phyloP scores from a whole-genome alignment of 2,329 filamentous ascomycete species.

The Sclerotinia borealis region DNA sequence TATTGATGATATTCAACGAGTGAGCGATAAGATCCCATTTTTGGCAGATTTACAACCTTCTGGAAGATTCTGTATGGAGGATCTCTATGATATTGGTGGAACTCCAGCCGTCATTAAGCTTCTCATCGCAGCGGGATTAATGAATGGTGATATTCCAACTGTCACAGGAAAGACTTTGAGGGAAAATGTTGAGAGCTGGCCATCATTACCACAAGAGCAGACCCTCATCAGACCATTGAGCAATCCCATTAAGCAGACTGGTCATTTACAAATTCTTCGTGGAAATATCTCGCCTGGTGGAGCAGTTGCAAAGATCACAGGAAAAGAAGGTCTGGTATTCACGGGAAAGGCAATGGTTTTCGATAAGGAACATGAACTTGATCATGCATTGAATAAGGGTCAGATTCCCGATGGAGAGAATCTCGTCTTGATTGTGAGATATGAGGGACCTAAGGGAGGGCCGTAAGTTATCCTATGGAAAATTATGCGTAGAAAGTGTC shows the following conservation, averaged over 20 bases:
- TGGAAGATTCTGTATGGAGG: conserved; percentile 81
- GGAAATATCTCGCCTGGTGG: conserved; percentile 86
- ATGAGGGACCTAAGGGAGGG: conserved; percentile 88
- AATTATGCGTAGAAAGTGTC: too few relatives aligned
- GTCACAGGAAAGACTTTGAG: conserved; percentile 79
- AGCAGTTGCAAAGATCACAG: conserved; percentile 92
- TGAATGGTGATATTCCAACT: conserved; percentile 73
- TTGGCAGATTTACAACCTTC: conserved; percentile 68
- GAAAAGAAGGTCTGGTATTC: conserved; percentile 84
- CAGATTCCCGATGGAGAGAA: conserved; percentile 68
- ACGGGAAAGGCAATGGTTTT: conserved; percentile 77
- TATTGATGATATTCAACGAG: conserved; percentile 52
- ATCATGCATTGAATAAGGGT: conserved; percentile 65
- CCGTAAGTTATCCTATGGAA: conserved; percentile 38
- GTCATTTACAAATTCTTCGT: conserved; percentile 81
- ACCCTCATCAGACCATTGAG: conserved; percentile 73
- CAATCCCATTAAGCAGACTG: conserved; percentile 72
- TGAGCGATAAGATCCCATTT: conserved; percentile 65
- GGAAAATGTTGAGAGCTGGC: conserved; percentile 73
- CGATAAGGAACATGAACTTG: conserved; percentile 75
- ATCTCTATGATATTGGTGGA: conserved; percentile 79
- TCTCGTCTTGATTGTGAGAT: conserved; percentile 82
- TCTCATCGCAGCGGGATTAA: conserved; percentile 66
- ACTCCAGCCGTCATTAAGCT: conserved; percentile 82
- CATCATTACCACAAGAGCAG: conserved; percentile 71